Base-by-base conservation (phyloP, 2,329 filamentous ascomycete genomes). In the Camillea tinctor region DNA sequence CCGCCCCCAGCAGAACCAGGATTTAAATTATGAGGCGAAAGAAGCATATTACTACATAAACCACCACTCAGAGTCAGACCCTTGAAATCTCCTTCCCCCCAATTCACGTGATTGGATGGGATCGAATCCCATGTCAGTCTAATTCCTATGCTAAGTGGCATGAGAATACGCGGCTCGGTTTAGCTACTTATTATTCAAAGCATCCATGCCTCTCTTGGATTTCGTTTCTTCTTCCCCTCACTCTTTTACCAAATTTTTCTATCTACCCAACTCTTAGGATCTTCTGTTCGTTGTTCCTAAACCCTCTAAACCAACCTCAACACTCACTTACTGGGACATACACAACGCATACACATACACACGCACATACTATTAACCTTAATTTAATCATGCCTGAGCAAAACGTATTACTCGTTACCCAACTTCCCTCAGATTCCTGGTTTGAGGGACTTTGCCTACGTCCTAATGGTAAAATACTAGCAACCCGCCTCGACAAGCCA, bases 361-460 rank as follows among this genome's bases (percentile, higher is more conserved):
- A 30, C 26, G 8, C 3, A 30, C 6, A 4, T 11, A 30, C 36
- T n/a, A n/a, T 44, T 44, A 15, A 44, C 17, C 17, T 57, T 36
- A 53, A 63, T 59, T 57, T 36, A 53, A 63, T 59, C 54, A 72
- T 72, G 69, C 49, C 65, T 24, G 66, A 68, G 26, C 69, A 71
- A 56, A 70, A 72, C 24, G 65, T 72, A 20, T 65, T 71, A 30
- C 65, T 73, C 53, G 64, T 73, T 53, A 73, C 71, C 3, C 71
- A 73, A 56, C 56, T 70, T 20, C 71, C 71, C 15, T 71, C 71
- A 23, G 68, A 72, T 49, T 68, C 68, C 11, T 73, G 71, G 70
- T 72, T 73, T 55, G 71, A 73, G 54, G 68, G 69, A 7, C 66
- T 72, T 57, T 64, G 65, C 21, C 30, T 69, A 20, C 70, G 71